Percentiles rank a stretch among this genome's conserved stretches.
Conservation (phyloP, 306 rosid species). For the Echinosophora koreensis region DNA sequence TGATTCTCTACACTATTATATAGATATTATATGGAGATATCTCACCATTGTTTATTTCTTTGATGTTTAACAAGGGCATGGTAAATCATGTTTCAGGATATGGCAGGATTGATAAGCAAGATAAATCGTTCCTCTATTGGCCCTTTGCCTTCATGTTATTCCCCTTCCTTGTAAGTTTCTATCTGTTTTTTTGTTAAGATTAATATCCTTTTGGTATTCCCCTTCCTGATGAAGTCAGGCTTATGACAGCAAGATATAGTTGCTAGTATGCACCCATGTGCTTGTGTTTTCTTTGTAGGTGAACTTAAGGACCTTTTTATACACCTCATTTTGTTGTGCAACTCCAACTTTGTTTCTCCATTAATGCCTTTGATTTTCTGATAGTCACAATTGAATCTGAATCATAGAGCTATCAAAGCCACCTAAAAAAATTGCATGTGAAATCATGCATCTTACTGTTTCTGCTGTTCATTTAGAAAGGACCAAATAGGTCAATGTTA, state of each 20-base stretch:
- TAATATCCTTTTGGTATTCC: conserved; percentile 34
- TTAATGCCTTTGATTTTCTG: not conserved
- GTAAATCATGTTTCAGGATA: conserved; percentile 75
- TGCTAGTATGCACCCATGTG: conserved; percentile 20
- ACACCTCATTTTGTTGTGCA: conserved; percentile 2
- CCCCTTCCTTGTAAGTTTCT: conserved; percentile 87
- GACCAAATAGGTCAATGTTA: conserved; percentile 26
- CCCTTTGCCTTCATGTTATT: conserved; percentile 93
- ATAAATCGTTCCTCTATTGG: conserved; percentile 96
- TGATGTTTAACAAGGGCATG: conserved; percentile 39
- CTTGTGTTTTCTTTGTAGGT: not conserved
- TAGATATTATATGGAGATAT: conserved; percentile 3
- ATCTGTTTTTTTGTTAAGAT: conserved; percentile 37
- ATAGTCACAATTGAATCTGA: not conserved
- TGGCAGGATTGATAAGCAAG: conserved; percentile 99
- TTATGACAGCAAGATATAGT: conserved; percentile 17
- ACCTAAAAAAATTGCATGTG: not conserved
- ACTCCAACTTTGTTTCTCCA: conserved; percentile 1
- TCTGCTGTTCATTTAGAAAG: conserved; percentile 7
- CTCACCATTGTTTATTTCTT: conserved; percentile 19
- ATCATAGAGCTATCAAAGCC: not conserved
- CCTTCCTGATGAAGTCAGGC: conserved; percentile 23
- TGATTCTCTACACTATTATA: conserved; percentile 22
- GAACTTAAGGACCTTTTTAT: conserved; percentile 6
- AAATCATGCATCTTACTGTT: not conserved